A percentile compares a stretch with the other conserved stretches of the same genome.
phyloP scores from a whole-genome alignment of 306 rosid species.

The Dryas alaskensis region DNA sequence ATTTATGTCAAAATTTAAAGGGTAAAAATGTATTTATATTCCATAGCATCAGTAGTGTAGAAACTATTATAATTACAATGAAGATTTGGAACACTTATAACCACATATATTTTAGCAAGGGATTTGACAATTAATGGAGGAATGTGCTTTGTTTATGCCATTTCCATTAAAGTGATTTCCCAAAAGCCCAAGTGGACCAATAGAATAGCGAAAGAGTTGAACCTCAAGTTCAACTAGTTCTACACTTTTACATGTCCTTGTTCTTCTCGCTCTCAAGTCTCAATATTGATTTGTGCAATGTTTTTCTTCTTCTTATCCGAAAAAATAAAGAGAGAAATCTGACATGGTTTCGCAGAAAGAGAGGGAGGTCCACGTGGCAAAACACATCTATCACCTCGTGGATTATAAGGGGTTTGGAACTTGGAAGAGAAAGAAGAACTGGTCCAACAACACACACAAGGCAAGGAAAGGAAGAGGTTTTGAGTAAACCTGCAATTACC shows the following conservation, averaged over 20 bases:
- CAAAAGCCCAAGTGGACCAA: constrained; percentile 23
- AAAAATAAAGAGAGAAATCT: background rate
- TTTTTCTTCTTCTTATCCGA: constrained; percentile 16
- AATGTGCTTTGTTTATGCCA: background rate
- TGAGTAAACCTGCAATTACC: constrained; percentile 36
- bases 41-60: no score
- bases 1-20: no score
- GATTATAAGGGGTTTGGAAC: constrained; percentile 22
- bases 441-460: constrained; percentile 21
- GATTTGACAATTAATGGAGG: background rate
- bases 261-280: background rate
- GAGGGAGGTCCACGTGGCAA: constrained; percentile 50
- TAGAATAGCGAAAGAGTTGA: background rate
- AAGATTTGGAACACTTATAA: no score
- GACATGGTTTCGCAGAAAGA: constrained; percentile 16
- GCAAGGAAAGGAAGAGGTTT: constrained; percentile 12
- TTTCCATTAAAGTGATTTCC: background rate
- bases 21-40: no score
- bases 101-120: no score
- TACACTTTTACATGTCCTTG: background rate
- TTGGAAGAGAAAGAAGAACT: constrained; percentile 40
- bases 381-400: background rate
- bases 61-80: no score
- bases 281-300: background rate
- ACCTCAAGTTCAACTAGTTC: background rate